Percentiles rank a stretch among this genome's conserved stretches.
Conservation (phyloP, 257 asterid genomes). For the Rubia yunnanensis region DNA sequence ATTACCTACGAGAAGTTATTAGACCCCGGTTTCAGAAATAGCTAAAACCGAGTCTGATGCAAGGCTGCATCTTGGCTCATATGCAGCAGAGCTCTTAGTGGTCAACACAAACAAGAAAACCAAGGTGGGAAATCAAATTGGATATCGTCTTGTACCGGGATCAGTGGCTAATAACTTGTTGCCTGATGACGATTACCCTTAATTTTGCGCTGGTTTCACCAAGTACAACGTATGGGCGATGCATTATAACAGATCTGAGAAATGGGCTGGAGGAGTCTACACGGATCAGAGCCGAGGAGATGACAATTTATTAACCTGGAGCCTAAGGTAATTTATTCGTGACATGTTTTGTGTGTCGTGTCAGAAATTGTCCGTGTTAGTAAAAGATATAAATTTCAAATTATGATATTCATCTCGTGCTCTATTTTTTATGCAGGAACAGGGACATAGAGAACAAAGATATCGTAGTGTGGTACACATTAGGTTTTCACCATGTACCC, state of each 20-base stretch:
- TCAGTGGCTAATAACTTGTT: conserved; percentile 37
- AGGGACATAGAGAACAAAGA: conserved; percentile 67
- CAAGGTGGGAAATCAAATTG: conserved; percentile 38
- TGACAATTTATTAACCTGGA: conserved; percentile 7
- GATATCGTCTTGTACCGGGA: conserved; percentile 47
- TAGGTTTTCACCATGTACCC: conserved; percentile 81
- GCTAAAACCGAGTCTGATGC: conserved; percentile 35
- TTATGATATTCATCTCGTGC: too few species aligned
- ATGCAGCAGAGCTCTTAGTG: conserved; percentile 39
- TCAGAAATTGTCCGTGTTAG: too few species aligned
- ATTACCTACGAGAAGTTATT: conserved; percentile 16
- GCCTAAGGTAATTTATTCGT: conserved; percentile 4
- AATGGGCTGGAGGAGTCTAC: conserved; percentile 75
- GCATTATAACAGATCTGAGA: conserved; percentile 40
- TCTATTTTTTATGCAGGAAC: conserved; percentile 35
- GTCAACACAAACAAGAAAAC: conserved; percentile 54
- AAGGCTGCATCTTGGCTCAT: conserved; percentile 25
- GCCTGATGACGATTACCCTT: conserved; percentile 51
- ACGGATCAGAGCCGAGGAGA: conserved; percentile 39
- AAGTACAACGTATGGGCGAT: conserved; percentile 62
- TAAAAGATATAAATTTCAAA: too few species aligned
- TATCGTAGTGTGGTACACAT: conserved; percentile 72
- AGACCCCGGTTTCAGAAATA: too few species aligned
- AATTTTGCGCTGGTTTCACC: conserved; percentile 50
- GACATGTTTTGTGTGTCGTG: background rate